These are phyloP conservation scores for Leishmania aethiopica DNA, from an alignment of 208 protist genomes.

Conservation along the genomic window DNA sequence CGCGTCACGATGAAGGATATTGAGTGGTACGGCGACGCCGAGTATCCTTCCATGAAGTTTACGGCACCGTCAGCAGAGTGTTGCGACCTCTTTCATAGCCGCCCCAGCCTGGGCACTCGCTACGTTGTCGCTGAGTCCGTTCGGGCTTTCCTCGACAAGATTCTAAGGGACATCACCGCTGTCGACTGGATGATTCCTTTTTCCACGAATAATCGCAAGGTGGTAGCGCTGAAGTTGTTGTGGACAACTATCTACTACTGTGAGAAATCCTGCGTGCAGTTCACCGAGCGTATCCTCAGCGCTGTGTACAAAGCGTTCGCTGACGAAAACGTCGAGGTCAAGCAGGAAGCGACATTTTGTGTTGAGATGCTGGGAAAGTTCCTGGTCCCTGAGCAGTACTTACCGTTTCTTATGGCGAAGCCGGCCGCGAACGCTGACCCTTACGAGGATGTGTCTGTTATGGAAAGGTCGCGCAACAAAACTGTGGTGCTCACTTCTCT, in stretches of 20 bases:
- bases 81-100: constrained; percentile 48
- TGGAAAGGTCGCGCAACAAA: constrained; percentile 60
- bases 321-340: constrained; percentile 77
- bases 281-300: constrained; percentile 79
- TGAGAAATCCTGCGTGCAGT: constrained; percentile 85
- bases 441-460: constrained; percentile 38
- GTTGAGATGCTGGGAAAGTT: constrained; percentile 86
- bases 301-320: constrained; percentile 84
- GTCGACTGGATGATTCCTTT: constrained; percentile 92
- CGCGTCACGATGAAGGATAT: constrained; percentile 91
- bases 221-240: constrained; percentile 78
- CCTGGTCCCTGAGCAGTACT: constrained; percentile 87
- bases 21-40: constrained; percentile 92
- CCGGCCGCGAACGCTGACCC: constrained; percentile 11
- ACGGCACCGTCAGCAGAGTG: constrained; percentile 2
- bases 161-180: constrained; percentile 74
- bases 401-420: constrained; percentile 84
- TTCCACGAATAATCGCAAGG: constrained; percentile 83
- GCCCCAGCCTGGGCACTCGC: constrained; percentile 75
- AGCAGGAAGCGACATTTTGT: constrained; percentile 70
- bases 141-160: constrained; percentile 59
- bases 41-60: constrained; percentile 76
- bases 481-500: constrained; percentile 64
- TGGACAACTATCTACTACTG: constrained; percentile 79
- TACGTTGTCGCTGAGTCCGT: constrained; percentile 80